Base-by-base conservation (phyloP, 2,329 filamentous ascomycete species). In the Penicillium sp. region DNA sequence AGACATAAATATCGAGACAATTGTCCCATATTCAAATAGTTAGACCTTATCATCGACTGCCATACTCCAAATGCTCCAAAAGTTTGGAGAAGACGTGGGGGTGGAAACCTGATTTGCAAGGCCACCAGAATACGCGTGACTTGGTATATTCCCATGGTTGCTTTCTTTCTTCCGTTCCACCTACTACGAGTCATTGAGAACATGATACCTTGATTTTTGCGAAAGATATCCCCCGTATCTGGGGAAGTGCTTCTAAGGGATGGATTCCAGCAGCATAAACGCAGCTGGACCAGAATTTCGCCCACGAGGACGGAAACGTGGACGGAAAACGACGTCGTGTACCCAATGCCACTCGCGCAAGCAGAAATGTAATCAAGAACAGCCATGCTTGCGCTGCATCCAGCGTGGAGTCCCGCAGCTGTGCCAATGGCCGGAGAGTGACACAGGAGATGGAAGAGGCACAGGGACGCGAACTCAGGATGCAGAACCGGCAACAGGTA, bases 341-440 rank as follows among this genome's bases (percentile, higher is more conserved):
- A 48, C 49, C 13, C 52, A 55, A 39, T 58, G 52, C 23, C 52
- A 58, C 18, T 18, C 39, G n/a, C 48, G 55, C 21, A 58, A 55
- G 37, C 55, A 58, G 43, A 58, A 47, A 52, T 55, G 49, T 27
- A 43, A 52, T 23, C 32, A 30, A 33, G 52, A 55, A 18, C 32
- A 47, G 18, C 52, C 55, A 33, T 58, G 55, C 10, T 39, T 33
- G 20, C 45, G 52, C 13, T 52, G 55, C 29, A 45, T 53, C 12
- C 49, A 55, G 18, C 52, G 49, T 12, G 52, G 45, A 9, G 51
- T 56, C 7, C 26, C 54, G 24, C 18, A 55, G 20, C 34, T 56
- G 34, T 55, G 54, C 24, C 51, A 46, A n/a, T 54, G 48, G 47
- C 47, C 39, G 2, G 51, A 52, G 13, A 51, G 27, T 15, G 44